Conservation (phyloP, 805 yeast species). For the Jamesozyma hellenica region DNA sequence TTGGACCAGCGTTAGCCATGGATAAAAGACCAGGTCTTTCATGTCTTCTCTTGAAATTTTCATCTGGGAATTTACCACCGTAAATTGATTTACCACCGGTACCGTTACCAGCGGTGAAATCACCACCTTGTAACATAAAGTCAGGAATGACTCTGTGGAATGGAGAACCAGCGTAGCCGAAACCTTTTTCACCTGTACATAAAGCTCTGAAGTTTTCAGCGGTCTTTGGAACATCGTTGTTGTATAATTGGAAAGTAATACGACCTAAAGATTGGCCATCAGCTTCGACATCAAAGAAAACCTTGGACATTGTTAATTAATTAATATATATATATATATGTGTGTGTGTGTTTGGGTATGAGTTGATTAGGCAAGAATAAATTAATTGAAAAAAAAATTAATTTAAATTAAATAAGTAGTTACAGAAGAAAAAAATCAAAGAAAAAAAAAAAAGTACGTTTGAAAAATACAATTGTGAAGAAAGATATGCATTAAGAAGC, state of each 20-base stretch:
- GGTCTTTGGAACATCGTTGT: slow-evolving; percentile 90
- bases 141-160: slow-evolving; percentile 97
- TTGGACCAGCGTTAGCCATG: slow-evolving; percentile 98
- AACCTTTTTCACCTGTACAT: slow-evolving; percentile 93
- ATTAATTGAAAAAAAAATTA: too few relatives aligned
- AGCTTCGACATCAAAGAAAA: slow-evolving; percentile 74
- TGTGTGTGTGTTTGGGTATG: too few relatives aligned
- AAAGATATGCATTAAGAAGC: too few relatives aligned
- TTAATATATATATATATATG: too few relatives aligned
- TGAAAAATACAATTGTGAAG: too few relatives aligned
- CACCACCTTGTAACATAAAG: slow-evolving; percentile 98
- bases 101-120: slow-evolving; percentile 87
- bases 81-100: slow-evolving; percentile 93
- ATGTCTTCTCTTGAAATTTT: slow-evolving; percentile 67
- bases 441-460: too few relatives aligned
- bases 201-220: slow-evolving; percentile 93
- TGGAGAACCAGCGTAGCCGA: slow-evolving; percentile 79
- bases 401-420: too few relatives aligned
- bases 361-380: too few relatives aligned
- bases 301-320: slow-evolving; percentile 49
- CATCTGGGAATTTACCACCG: slow-evolving; percentile 67
- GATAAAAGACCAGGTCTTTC: slow-evolving; percentile 73
- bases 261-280: slow-evolving; percentile 73
- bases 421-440: too few relatives aligned
- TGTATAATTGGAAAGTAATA: slow-evolving; percentile 77